phyloP scores from a whole-genome alignment of 2,329 filamentous ascomycete species.

The Tolypocladium cylindrosporum region DNA sequence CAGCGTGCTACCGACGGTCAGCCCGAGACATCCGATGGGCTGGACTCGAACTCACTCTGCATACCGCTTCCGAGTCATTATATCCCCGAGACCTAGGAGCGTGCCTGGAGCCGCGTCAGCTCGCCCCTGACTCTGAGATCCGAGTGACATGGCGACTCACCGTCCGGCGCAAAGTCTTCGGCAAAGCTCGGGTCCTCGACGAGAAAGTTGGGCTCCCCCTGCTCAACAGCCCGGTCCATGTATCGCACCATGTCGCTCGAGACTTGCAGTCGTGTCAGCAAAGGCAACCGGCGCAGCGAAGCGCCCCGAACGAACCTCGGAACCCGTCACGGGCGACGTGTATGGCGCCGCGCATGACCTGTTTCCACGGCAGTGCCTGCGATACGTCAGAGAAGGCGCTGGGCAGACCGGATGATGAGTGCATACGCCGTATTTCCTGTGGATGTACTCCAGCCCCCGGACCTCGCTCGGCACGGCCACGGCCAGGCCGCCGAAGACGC shows the following conservation, averaged over 20 bases:
- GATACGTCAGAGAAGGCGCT: neutral
- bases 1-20: conserved; percentile 41
- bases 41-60: conserved; percentile 34
- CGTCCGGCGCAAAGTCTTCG: conserved; percentile 79
- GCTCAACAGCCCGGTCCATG: conserved; percentile 44
- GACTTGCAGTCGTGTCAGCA: conserved; percentile 28
- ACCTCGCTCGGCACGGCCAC: conserved; percentile 66
- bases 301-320: conserved; percentile 19
- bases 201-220: conserved; percentile 47
- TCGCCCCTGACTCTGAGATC: neutral
- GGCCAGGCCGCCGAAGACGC: conserved; percentile 63
- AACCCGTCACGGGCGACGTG: conserved; percentile 67
- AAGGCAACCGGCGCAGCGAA: neutral
- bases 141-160: conserved; percentile 11
- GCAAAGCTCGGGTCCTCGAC: conserved; percentile 71
- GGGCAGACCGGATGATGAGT: neutral
- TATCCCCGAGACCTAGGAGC: conserved; percentile 61
- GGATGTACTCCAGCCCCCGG: conserved; percentile 68
- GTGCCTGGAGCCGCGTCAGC: conserved; percentile 32
- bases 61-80: conserved; percentile 71
- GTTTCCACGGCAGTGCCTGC: conserved; percentile 54
- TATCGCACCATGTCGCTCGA: conserved; percentile 66
- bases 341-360: conserved; percentile 65
- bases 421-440: conserved; percentile 55
- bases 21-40: neutral